Evolutionary conservation across 306 rosid genomes (phyloP), one percentile per base, ranked within the genome.

Genomic region (Psophocarpus tetragonolobus): DNA sequence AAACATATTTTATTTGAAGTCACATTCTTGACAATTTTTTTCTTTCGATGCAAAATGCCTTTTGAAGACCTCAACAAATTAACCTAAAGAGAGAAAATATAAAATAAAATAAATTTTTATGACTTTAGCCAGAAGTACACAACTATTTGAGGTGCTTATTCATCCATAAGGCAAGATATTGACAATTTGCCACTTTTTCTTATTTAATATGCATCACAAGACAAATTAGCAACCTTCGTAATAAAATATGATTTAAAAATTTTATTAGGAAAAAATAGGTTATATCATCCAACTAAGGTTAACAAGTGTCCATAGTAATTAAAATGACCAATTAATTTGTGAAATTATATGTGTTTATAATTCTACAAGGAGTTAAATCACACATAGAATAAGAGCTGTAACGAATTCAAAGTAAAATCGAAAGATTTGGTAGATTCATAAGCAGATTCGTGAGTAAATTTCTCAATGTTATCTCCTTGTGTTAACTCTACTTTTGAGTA

Each of bases 101-200:
- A 18, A 74, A 2, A 68, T 44, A 75, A 70, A 70, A 71, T 53
- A 42, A 62, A 35, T 44, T 30, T 76, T 39, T 33, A 76, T 70
- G 78, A 82, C 74, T 61, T 60, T 62, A 64, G 53, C 27, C 30
- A 7, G 35, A 71, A 71, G 18, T 29, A 65, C 71, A 77, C 74
- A 82, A 74, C 82, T 51, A 76, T 30, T 35, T 45, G 41, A 30
- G 70, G 79, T 71, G 71, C 75, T 76, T 61, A 82, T 76, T 76
- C n/a, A n/a, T n/a, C 79, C 79, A 30, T 71, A 64, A 63, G 71
- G n/a, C 33, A 68, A 71, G 82, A 82, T 61, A 62, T 58, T 2
- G 78, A 79, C 62, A 29, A 6, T 21, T 61, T 78, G 71, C n/a
- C 44, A 2, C 47, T 18, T 76, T 44, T 54, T 32, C 42, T 71